phyloP scores from a whole-genome alignment of 306 rosid genomes.

The Prinsepia uniflora region DNA sequence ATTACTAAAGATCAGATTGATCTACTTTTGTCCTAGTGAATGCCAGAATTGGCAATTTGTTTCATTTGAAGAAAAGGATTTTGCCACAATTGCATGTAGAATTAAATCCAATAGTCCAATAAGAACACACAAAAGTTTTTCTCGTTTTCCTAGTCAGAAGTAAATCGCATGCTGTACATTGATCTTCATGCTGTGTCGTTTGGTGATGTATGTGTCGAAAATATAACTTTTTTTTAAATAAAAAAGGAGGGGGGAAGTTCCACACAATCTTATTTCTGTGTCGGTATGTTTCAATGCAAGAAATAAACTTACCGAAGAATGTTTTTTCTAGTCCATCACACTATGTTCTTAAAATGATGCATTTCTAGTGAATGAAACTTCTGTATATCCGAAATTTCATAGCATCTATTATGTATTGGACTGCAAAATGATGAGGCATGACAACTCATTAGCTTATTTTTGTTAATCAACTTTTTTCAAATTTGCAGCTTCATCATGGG shows the following conservation, averaged over 20 bases:
- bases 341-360: conserved; percentile 1
- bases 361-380: not conserved
- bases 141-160: too few relatives aligned
- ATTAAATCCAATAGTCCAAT: not conserved
- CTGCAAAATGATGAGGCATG: not conserved
- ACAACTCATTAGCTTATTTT: not conserved
- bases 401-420: not conserved
- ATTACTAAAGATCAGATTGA: not conserved
- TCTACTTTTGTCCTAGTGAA: not conserved
- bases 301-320: not conserved
- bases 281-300: not conserved
- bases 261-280: not conserved
- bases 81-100: not conserved
- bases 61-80: not conserved
- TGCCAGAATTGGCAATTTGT: not conserved
- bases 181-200: too few relatives aligned
- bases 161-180: too few relatives aligned
- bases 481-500: conserved; percentile 72
- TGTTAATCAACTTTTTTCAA: conserved; percentile 7
- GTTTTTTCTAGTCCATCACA: not conserved
- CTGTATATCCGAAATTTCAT: not conserved
- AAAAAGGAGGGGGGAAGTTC: too few relatives aligned
- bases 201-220: too few relatives aligned
- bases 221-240: too few relatives aligned
- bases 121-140: too few relatives aligned